Evolutionary conservation across 129 eudicot genomes (phyloP).

Genomic region (Flaveria ramosissima): DNA sequence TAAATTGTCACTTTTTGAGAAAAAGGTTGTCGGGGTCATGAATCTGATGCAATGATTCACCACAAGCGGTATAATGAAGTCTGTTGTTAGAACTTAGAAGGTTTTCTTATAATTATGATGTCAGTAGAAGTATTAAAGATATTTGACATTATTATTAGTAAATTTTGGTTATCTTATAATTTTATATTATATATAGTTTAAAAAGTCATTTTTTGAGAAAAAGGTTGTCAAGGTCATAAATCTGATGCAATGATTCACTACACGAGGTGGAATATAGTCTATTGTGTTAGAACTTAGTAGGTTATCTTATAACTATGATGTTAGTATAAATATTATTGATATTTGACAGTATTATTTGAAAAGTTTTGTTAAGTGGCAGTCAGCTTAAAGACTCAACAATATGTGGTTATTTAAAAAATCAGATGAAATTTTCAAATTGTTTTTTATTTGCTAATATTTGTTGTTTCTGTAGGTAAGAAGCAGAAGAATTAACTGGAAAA

Average conservation of each 20-base stretch:
- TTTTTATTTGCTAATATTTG: conserved; percentile 17
- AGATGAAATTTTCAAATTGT: conserved; percentile 1
- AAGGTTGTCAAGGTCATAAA: neutral
- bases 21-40: neutral
- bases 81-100: neutral
- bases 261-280: neutral
- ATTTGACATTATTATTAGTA: neutral
- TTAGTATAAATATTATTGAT: neutral
- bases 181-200: neutral
- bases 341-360: neutral
- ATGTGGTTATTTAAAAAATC: neutral
- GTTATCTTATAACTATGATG: neutral
- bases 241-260: neutral
- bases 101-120: neutral
- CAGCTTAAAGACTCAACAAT: neutral
- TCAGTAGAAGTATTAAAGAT: neutral
- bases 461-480: conserved; percentile 36
- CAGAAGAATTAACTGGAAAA: conserved; percentile 11
- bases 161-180: neutral
- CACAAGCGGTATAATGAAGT: neutral
- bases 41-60: neutral
- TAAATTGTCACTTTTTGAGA: neutral
- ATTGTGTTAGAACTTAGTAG: neutral
- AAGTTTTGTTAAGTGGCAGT: too few species aligned
- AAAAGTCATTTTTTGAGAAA: neutral